Base-by-base conservation (phyloP, 2,329 filamentous ascomycete genomes). In the Trichothecium sympodiale region DNA sequence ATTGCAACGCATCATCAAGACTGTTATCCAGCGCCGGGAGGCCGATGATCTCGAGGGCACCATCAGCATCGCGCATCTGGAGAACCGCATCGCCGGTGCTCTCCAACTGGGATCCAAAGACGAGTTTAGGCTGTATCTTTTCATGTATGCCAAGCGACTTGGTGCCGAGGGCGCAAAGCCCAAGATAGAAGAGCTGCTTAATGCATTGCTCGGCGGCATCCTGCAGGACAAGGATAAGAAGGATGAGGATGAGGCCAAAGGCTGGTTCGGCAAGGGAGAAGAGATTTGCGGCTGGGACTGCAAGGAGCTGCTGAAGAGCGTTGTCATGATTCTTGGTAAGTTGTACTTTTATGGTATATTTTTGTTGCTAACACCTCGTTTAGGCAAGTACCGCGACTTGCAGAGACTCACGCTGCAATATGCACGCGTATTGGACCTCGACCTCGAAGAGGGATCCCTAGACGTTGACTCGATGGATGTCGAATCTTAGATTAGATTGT, bases 111-210 rank as follows among this genome's bases (percentile, higher is more conserved):
- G 82, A 4, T 82, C 91, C 0, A 82, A 78, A 47, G 88, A 96
- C 39, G 91, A 98, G 55, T 98, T 96, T 61, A 77, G 86, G 38
- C 68, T 94, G 2, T 96, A 96, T 51, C 65, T 98, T n/a, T 82
- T 87, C 51, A 96, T 96, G 87, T 98, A 98, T 51, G 89, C 88
- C 4, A 96, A 95, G 62, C 79, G 91, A 1, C 74, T 98, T 5
- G 91, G 91, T 1, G 86, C 87, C 0, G 93, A 98, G 56, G 87
- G 87, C 0, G 64, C 89, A 35, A 77, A 81, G 46, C 71, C 76
- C 38, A 98, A 98, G 61, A 87, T 95, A 3, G 89, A 96, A 54
- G 93, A 98, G 62, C 65, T 98, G 8, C 65, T 96, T 18, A 81
- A 85, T 46, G 82, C 77, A 31, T 64, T 98, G 29, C 67, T 94